Evolutionary conservation across 352 stramenopile genomes (phyloP).

Genomic region (Peronospora farinosa): DNA sequence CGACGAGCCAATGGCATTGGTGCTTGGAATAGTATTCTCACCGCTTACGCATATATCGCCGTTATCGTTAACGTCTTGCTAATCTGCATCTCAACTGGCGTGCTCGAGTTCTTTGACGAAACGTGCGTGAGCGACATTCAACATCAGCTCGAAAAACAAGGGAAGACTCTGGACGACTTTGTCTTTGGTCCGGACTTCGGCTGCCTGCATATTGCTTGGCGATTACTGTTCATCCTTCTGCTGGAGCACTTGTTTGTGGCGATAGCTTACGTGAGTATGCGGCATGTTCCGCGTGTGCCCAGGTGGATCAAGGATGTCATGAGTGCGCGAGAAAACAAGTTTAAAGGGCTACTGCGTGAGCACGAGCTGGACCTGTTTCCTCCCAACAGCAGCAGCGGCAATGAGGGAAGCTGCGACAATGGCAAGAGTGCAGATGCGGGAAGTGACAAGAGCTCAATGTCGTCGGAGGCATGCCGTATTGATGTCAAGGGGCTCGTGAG

Average conservation of each 20-base stretch:
- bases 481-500: constrained; percentile 31
- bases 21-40: constrained; percentile 56
- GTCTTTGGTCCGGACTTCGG: constrained; percentile 57
- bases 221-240: constrained; percentile 49
- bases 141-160: constrained; percentile 49
- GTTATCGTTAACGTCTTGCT: constrained; percentile 69
- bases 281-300: constrained; percentile 43
- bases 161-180: constrained; percentile 63
- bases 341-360: constrained; percentile 49
- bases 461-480: constrained; percentile 34
- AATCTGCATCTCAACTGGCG: constrained; percentile 66
- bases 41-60: constrained; percentile 50
- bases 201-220: constrained; percentile 55
- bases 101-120: constrained; percentile 62
- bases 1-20: constrained; percentile 69
- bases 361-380: constrained; percentile 50
- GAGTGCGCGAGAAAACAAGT: constrained; percentile 51
- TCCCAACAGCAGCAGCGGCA: constrained; percentile 6
- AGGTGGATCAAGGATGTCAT: constrained; percentile 50
- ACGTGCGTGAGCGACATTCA: constrained; percentile 50
- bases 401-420: not conserved
- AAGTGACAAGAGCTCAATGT: constrained; percentile 13
- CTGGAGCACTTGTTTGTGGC: constrained; percentile 53
- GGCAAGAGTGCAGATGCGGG: not conserved
- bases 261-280: constrained; percentile 50